These are phyloP conservation scores for Aspergillus sp. DNA, from an alignment of 2,329 filamentous ascomycete genomes.

Conservation along the genomic window DNA sequence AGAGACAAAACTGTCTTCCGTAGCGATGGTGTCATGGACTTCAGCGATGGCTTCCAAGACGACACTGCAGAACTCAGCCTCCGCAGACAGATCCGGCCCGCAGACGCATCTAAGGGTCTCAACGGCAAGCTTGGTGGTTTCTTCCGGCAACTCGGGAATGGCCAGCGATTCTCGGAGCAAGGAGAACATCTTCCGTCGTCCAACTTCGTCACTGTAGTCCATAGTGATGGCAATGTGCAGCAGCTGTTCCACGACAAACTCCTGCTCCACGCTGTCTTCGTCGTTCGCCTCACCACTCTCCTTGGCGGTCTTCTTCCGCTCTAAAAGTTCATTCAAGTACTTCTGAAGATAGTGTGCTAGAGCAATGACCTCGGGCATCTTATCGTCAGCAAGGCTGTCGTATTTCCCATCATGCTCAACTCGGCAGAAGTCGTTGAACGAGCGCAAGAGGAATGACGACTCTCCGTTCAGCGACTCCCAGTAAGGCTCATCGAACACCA, in stretches of 20 bases:
- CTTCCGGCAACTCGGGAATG: slow-evolving; percentile 80
- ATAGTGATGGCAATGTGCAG: slow-evolving; percentile 85
- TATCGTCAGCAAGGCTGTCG: slow-evolving; percentile 74
- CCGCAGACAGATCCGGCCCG: slow-evolving; percentile 47
- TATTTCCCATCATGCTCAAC: slow-evolving; percentile 66
- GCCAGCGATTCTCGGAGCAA: slow-evolving; percentile 80
- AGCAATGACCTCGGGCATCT: slow-evolving; percentile 88
- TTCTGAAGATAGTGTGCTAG: slow-evolving; percentile 80
- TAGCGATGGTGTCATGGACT: slow-evolving; percentile 85
- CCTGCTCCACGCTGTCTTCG: slow-evolving; percentile 79
- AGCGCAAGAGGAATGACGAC: slow-evolving; percentile 81
- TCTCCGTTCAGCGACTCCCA: slow-evolving; percentile 58
- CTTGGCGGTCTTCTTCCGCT: slow-evolving; percentile 30
- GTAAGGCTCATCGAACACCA: slow-evolving; percentile 41
- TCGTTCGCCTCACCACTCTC: slow-evolving; percentile 59
- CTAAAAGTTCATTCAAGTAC: slow-evolving; percentile 56
- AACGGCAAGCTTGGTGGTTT: slow-evolving; percentile 80
- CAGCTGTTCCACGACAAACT: slow-evolving; percentile 93
- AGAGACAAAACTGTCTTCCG: slow-evolving; percentile 84
- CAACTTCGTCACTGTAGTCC: slow-evolving; percentile 97
- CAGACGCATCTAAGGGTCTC: slow-evolving; percentile 78
- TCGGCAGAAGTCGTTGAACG: slow-evolving; percentile 89
- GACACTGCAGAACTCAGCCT: slow-evolving; percentile 47
- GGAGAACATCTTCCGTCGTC: slow-evolving; percentile 90
- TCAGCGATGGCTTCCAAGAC: slow-evolving; percentile 90